Evolutionary conservation across 768 basidiomycete genomes (phyloP).

Genomic region (Boletales sp.): DNA sequence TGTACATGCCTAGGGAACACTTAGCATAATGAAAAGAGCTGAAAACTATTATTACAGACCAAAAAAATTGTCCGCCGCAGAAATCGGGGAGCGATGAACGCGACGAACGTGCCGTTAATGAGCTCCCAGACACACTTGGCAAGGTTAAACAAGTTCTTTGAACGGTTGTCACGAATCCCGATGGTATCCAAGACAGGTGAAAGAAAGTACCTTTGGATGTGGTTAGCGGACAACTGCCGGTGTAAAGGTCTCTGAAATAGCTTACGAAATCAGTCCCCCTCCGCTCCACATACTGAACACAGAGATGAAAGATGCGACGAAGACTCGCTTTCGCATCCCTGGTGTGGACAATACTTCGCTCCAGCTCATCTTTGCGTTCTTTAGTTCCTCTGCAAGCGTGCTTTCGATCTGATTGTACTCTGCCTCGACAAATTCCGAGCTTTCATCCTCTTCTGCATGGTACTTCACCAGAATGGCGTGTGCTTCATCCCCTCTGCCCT

Average conservation of each 20-base stretch:
- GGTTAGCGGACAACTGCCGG: not conserved
- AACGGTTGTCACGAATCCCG: slow-evolving; percentile 16
- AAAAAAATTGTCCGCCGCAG: slow-evolving; percentile 14
- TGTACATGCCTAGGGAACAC: slow-evolving; percentile 7
- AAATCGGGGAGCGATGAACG: slow-evolving; percentile 8
- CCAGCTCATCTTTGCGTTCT: not conserved
- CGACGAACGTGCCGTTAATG: slow-evolving; percentile 1
- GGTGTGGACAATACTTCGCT: slow-evolving; percentile 1
- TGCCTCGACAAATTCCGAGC: slow-evolving; percentile 52
- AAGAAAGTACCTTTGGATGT: slow-evolving; percentile 5
- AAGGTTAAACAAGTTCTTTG: too few species aligned
- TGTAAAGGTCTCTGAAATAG: too few species aligned
- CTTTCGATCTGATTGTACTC: slow-evolving; percentile 55
- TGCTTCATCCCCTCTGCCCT: slow-evolving; percentile 50
- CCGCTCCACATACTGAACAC: slow-evolving; percentile 14
- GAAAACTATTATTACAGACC: slow-evolving; percentile 2
- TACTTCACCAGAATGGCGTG: slow-evolving; percentile 48
- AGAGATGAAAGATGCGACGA: slow-evolving; percentile 10
- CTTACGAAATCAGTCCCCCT: slow-evolving; percentile 8
- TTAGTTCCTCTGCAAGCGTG: slow-evolving; percentile 39
- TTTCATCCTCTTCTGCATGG: slow-evolving; percentile 54
- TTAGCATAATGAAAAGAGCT: not conserved
- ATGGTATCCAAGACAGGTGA: slow-evolving; percentile 14
- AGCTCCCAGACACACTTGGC: slow-evolving; percentile 8
- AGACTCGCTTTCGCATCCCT: slow-evolving; percentile 15